Base-by-base conservation (phyloP, 305 asterid genomes). In the Fraxinus baroniana region DNA sequence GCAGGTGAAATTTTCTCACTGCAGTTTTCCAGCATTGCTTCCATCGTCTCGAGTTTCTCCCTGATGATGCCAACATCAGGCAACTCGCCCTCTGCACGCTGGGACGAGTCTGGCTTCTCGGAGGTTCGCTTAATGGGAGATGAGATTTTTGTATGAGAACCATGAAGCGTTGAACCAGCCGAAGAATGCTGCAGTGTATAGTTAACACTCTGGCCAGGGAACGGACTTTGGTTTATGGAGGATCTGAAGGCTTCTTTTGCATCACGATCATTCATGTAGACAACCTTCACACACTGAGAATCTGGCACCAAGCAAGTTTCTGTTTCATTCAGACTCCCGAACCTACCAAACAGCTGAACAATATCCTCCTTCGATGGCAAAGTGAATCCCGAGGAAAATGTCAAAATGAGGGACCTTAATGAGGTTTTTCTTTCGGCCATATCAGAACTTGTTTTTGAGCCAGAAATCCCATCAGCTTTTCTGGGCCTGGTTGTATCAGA, bases 311-410 rank as follows among this genome's bases (percentile, higher is more conserved):
- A 66, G 7, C 55, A 81, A 9, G 94, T 91, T 86, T 87, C 87
- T 66, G 79, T 81, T 80, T 77, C 86, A 39, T 86, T 86, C 77
- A 91, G 75, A 72, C 84, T 81, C 55, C 95, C 97, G 74, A 84
- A 91, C 81, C 78, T 87, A 79, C 82, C 78, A 74, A 87, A 90
- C 55, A 46, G 80, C 57, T n/a, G 77, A 70, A 88, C 36, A 62
- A 89, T 74, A 24, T 89, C 92, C 66, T 89, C 88, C 87, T 86
- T 90, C n/a, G 93, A 82, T 62, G 97, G 95, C 86, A 91, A 81
- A 64, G 87, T 78, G 80, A 78, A 74, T 57, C 79, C 92, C 46
- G 90, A 78, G 3, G 85, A 10, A 86, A 91, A 91, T 35, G 86
- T 44, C 75, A 93, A 80, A 24, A 35, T 68, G 30, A 79, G 80